Evolutionary conservation across 2,329 filamentous ascomycete genomes (phyloP).

Genomic region (Cladosporium sp.): DNA sequence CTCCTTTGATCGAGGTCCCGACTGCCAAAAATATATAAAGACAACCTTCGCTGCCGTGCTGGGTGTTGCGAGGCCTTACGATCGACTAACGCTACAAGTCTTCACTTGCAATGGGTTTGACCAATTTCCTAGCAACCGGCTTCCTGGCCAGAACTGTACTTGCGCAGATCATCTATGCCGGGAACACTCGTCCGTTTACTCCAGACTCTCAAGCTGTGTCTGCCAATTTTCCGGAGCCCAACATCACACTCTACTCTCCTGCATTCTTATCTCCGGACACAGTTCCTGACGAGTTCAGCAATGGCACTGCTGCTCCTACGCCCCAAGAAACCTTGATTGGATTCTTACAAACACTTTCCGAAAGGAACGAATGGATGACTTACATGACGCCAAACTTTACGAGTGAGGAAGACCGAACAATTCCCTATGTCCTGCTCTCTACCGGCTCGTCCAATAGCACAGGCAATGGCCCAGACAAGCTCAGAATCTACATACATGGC

Average conservation of each 20-base stretch:
- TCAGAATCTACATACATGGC: constrained; percentile 41
- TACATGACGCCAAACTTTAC: constrained; percentile 33
- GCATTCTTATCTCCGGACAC: constrained; percentile 34
- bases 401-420: constrained; percentile 37
- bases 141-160: background rate
- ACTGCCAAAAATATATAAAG: background rate
- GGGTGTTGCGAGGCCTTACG: background rate
- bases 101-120: background rate
- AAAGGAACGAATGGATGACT: constrained; percentile 37
- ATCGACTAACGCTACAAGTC: background rate
- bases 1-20: background rate
- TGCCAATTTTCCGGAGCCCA: constrained; percentile 37
- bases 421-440: constrained; percentile 35
- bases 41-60: background rate
- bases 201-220: constrained; percentile 27
- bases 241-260: constrained; percentile 35
- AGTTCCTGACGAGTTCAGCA: constrained; percentile 32
- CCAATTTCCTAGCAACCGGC: background rate
- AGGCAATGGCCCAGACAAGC: constrained; percentile 28
- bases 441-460: constrained; percentile 22
- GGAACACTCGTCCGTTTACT: background rate
- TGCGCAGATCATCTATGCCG: constrained; percentile 3
- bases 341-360: constrained; percentile 34
- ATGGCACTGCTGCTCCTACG: constrained; percentile 38
- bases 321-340: constrained; percentile 30